phyloP scores from a whole-genome alignment of 495 filamentous ascomycete species.

The Aspergillus ostianus region DNA sequence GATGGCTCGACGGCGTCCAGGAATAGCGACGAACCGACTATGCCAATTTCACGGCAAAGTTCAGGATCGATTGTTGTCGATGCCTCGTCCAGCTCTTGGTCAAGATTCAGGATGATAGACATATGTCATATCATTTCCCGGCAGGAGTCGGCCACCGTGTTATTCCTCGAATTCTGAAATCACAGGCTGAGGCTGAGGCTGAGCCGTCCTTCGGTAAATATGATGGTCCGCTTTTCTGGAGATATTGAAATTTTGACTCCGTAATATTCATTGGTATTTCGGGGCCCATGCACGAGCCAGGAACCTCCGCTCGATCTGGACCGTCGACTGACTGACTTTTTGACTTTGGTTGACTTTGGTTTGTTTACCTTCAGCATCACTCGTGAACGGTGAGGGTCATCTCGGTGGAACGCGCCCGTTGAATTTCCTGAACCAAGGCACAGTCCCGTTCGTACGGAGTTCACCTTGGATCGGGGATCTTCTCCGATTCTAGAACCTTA shows the following conservation, averaged over 20 bases:
- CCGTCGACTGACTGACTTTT: neutral
- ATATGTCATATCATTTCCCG: too few species aligned
- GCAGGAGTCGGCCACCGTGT: too few species aligned
- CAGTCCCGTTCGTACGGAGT: neutral
- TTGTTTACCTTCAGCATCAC: neutral
- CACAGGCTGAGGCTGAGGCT: too few species aligned
- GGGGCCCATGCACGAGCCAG: neutral
- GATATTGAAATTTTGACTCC: too few species aligned
- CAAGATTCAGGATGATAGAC: neutral
- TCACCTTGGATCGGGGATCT: neutral
- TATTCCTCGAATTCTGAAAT: too few species aligned
- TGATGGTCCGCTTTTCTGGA: neutral
- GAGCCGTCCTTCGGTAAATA: neutral
- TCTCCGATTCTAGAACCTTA: neutral
- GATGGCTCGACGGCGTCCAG: neutral
- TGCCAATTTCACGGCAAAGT: neutral
- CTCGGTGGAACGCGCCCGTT: neutral
- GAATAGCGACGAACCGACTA: neutral
- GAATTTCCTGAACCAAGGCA: neutral
- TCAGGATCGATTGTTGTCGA: neutral
- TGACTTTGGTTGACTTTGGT: neutral
- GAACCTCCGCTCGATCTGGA: neutral
- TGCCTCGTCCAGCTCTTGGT: too few species aligned
- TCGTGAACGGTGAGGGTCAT: neutral
- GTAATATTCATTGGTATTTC: too few species aligned